Evolutionary conservation across 345 rosid species (phyloP), one percentile per base, ranked within the genome.

Genomic region (Gossypium mustelinum): DNA sequence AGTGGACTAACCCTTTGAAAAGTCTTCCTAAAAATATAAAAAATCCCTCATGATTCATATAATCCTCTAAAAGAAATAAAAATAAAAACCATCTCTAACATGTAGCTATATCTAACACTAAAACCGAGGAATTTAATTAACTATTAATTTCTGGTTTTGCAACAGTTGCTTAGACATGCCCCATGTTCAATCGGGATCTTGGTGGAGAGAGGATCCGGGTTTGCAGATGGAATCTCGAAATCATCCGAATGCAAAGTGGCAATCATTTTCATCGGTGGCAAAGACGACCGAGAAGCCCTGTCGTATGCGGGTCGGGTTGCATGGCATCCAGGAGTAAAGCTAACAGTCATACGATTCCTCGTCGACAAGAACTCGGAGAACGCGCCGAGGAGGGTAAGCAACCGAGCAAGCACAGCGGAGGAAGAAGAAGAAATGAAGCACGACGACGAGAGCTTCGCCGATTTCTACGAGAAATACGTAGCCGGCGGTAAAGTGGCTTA

Each of bases 161-260:
- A 22, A 73, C 85, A 94, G 99, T 82, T 95, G 81, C 89, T 95
- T 8, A 89, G 88, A 79, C 84, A 78, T 78, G 94, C 98, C 20
- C 90, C 93, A 3, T 95, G 99, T 81, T 95, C 99, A 0, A 77
- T 93, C 3, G 99, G 97, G 57, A 95, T 95, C 74, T 90, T 95
- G 14, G 99, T 95, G 58, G 98, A 95, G 57, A 80, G 92, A 70
- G 92, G 94, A 3, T 89, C 87, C n/a, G 94, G 98, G 66, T 71
- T 73, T 65, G 73, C 81, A 1, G 85, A 81, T 75, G 85, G 79
- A 48, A 85, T 87, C 57, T 84, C 94, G 65, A 79, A 76, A 76
- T 79, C 86, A 22, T 80, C 86, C 22, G 69, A 89, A 43, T 80
- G 84, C 41, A 82, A 75, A 0, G 86, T 93, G 56, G 96, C 97